Evolutionary conservation across 495 filamentous ascomycete genomes (phyloP), one percentile per base, ranked within the genome.

Genomic region (Jackrogersella minutella): DNA sequence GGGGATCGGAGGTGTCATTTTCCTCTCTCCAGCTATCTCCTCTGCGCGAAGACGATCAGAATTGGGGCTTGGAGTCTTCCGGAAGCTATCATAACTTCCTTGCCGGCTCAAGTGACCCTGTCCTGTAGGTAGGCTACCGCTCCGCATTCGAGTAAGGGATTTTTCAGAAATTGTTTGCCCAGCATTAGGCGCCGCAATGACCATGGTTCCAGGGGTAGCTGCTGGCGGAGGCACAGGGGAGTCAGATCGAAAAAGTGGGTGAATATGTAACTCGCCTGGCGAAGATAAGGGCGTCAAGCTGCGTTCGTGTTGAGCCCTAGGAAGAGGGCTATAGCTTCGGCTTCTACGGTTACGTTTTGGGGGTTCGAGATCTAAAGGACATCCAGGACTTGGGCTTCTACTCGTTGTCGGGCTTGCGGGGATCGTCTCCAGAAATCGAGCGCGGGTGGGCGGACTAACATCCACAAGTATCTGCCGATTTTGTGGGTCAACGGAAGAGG

Each of bases 221-320:
- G 84, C 82, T 0, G 91, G 88, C 10, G 90, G 89, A 8, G 90
- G 90, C 0, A 81, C 85, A 0, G 91, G 89, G 40, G 87, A 91
- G 65, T 87, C 88, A 1, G 88, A 87, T 54, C 92, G 85, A 77
- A 96, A 95, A 9, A 96, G 83, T 0, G 92, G 92, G 71, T 96
- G 92, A 58, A 96, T 95, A 70, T 93, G 86, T 11, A 87, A 83
- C 73, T 95, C 90, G 71, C 82, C 84, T 31, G 80, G 70, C 0
- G 73, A 76, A 5, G 70, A 61, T 10, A 76, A 71, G 33, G 76
- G 76, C 10, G 75, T 80, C 50, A 78, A 65, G 17, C 70, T 66
- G 3, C 73, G 68, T 26, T 76, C 74, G 10, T 75, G 73, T 13
- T 73, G 69, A 13, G 72, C 47, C 37, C 47, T 64, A 13, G 79